Percentiles rank a stretch among this genome's conserved stretches.
These are phyloP conservation scores for Clarireedia paspali DNA, from an alignment of 2,329 filamentous ascomycete genomes.

Conservation along the genomic window DNA sequence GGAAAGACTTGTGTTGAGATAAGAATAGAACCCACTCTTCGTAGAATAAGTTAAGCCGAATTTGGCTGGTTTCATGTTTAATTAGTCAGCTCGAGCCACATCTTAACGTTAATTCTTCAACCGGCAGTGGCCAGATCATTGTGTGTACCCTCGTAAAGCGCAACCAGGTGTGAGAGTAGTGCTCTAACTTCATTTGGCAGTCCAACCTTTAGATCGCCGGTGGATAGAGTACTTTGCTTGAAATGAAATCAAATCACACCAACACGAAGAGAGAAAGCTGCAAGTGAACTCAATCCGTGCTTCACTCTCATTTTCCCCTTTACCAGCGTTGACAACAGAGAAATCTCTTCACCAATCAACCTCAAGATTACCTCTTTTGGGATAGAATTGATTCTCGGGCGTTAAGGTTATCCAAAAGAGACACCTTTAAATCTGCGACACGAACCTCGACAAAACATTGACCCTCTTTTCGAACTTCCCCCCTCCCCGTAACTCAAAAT, in stretches of 20 bases:
- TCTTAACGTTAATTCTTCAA: not conserved
- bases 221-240: not conserved
- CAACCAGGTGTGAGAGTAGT: too few species aligned
- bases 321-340: not conserved
- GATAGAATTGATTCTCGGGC: not conserved
- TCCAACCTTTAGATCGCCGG: too few species aligned
- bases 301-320: not conserved
- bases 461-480: not conserved
- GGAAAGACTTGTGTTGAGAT: not conserved
- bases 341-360: not conserved
- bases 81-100: not conserved
- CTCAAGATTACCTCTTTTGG: not conserved
- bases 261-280: not conserved
- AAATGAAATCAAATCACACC: not conserved
- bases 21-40: not conserved
- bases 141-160: not conserved
- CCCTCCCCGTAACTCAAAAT: not conserved
- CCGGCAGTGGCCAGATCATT: constrained; percentile 14
- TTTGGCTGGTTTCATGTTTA: too few species aligned
- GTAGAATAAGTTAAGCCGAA: too few species aligned
- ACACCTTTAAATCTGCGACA: not conserved
- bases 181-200: too few species aligned
- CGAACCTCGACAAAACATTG: not conserved
- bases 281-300: not conserved
- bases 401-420: not conserved